Conservation (phyloP, 2,329 filamentous ascomycete genomes). For the Cordyceps cateniannulata region DNA sequence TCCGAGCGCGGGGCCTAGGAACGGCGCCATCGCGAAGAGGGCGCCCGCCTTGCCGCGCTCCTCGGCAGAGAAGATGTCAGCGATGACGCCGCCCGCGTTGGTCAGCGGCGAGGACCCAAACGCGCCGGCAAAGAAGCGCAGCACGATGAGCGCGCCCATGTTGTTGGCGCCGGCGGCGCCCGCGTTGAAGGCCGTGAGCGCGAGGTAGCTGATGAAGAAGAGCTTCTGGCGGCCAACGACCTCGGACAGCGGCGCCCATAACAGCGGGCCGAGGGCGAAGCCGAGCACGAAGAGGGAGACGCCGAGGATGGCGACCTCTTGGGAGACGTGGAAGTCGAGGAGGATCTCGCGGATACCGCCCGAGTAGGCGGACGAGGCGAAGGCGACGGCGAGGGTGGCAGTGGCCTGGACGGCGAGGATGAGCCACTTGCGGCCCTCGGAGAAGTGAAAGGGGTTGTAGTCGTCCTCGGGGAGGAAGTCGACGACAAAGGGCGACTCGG, state of each 20-base stretch:
- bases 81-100: conserved; percentile 57
- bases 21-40: conserved; percentile 56
- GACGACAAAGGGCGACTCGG: conserved; percentile 61
- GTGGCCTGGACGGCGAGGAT: conserved; percentile 58
- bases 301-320: conserved; percentile 52
- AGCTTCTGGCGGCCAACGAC: conserved; percentile 55
- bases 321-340: conserved; percentile 43
- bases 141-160: conserved; percentile 54
- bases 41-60: conserved; percentile 52
- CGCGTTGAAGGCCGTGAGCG: conserved; percentile 55
- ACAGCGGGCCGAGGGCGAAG: conserved; percentile 53
- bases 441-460: conserved; percentile 59
- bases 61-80: conserved; percentile 52
- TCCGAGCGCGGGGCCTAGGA: conserved; percentile 53
- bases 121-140: conserved; percentile 61
- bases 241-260: conserved; percentile 63
- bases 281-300: conserved; percentile 59
- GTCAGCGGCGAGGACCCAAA: conserved; percentile 58
- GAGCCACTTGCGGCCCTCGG: conserved; percentile 54
- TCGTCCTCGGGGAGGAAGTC: conserved; percentile 61
- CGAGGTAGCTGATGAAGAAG: conserved; percentile 51
- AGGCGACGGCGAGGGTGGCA: conserved; percentile 62
- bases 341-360: conserved; percentile 51
- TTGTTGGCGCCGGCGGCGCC: conserved; percentile 51
- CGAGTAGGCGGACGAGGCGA: conserved; percentile 63